Base-by-base conservation (phyloP, 352 stramenopile genomes). In the Plasmopara viticola region DNA sequence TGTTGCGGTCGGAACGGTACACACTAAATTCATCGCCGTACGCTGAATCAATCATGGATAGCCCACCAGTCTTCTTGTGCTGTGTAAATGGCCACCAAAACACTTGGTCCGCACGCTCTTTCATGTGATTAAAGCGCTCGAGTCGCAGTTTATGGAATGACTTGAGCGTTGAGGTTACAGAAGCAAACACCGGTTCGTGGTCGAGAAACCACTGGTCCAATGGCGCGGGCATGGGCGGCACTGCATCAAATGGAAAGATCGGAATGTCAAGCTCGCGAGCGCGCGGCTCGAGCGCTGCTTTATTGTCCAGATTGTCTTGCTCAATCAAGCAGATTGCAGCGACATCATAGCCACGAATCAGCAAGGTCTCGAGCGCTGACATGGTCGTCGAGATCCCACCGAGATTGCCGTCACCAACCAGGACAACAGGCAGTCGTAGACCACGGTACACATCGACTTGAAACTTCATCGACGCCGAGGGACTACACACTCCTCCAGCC, bases 371-470 rank as follows among this genome's bases (percentile, higher is more conserved):
- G 5, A 98, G 64, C 10, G 94, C 83, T 5, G 90, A 91, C 53
- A 98, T 78, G 9, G 95, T 98, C 14, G 83, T 84, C 39, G 94
- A 97, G 56, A 98, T 98, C 6, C 96, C 96, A 48, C 96, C 96
- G 5, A 99, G 79, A 53, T 92, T 90, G 37, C 92, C 94, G 64
- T 99, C 96, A n/a, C 96, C 96, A 29, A 98, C 85, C 7, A 99
- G 76, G 51, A 99, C 78, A 5, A 96, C 87, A 8, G 90, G 91
- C 6, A 97, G 68, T 9, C 80, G 68, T 31, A 98, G 70, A 5
- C 78, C 64, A 20, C 87, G 78, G 62, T 98, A 99, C 42, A 98
- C 75, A 62, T 98, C 95, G 15, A 87, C 95, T 66, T 99, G 95
- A 56, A 87, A 86, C 13, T 73, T 80, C 68, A 90, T 89, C 2